Base-by-base conservation (phyloP, 805 yeast genomes). In the Cyberlindnera maritima region DNA sequence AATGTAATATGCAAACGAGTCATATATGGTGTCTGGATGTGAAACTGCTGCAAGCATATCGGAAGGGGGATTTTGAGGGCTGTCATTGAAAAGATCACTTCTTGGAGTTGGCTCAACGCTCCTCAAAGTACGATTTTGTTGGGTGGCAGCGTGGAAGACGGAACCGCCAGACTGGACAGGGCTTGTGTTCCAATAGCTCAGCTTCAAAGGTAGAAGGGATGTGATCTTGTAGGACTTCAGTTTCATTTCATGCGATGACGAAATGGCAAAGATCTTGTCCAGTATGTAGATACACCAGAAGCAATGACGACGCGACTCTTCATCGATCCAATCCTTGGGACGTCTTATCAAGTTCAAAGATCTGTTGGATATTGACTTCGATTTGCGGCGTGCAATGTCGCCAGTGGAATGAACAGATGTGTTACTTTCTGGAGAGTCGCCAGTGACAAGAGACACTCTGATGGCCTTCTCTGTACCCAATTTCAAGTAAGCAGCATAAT, bases 261-360 rank as follows among this genome's bases (percentile, higher is more conserved):
- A 55, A 3, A 58, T 53, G 4, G 60, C 56, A 40, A 50, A 58
- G 9, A 56, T 43, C 42, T 58, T 58, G 25, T 58, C 62, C 29
- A 58, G 39, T 10, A 55, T 52, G 32, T 51, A 58, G 15, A 58
- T 52, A 29, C 59, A 56, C 62, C 62, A 58, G 32, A 53, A 58
- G 23, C 61, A 57, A 47, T 56, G 57, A 41, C 61, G 52, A 38
- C 61, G 49, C 13, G 58, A 55, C 36, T 58, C 60, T 39, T 56
- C 62, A 38, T 58, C 62, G 21, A 56, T 32, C 59, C 60, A 55
- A 33, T 44, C 51, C n/a, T 50, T 54, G 2, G 61, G 57, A 23
- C 41, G 49, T 20, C 48, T 50, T 39, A 57, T 26, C 11, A 56
- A 21, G 26, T 52, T 56, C 19, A 57, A 33, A 1, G 60, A 54